Conservation (phyloP, 192 early-diverging fungal species). For the Entomortierella beljakovae region DNA sequence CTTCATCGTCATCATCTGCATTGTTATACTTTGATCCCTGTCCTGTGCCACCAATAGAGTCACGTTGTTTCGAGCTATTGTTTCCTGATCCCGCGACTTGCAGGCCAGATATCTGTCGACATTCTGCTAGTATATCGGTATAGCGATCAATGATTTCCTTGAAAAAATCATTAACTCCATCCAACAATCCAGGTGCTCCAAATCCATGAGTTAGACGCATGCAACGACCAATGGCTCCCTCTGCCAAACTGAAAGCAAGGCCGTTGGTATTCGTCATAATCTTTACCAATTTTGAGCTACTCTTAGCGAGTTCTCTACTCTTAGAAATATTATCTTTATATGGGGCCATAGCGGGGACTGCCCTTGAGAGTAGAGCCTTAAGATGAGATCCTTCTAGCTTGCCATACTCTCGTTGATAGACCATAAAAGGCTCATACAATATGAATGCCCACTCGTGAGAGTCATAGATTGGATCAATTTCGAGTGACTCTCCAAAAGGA, state of each 20-base stretch:
- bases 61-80: not conserved
- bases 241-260: constrained; percentile 52
- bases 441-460: constrained; percentile 67
- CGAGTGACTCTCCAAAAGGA: constrained; percentile 18
- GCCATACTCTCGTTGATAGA: constrained; percentile 71
- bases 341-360: constrained; percentile 26
- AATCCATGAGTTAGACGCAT: constrained; percentile 73
- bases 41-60: constrained; percentile 4
- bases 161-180: constrained; percentile 65
- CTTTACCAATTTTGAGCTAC: constrained; percentile 62
- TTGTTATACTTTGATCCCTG: constrained; percentile 17
- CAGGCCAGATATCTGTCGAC: constrained; percentile 55
- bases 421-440: constrained; percentile 74
- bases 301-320: constrained; percentile 55
- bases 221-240: constrained; percentile 63
- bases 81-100: constrained; percentile 20
- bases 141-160: constrained; percentile 58
- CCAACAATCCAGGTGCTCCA: constrained; percentile 64
- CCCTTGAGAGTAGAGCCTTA: constrained; percentile 32
- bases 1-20: constrained; percentile 30
- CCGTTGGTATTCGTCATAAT: constrained; percentile 47
- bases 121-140: constrained; percentile 48
- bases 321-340: constrained; percentile 22
- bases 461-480: constrained; percentile 36
- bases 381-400: constrained; percentile 67